Evolutionary conservation across 1,284 basidiomycete genomes (phyloP).

Genomic region (Mycosarcoma maydis): DNA sequence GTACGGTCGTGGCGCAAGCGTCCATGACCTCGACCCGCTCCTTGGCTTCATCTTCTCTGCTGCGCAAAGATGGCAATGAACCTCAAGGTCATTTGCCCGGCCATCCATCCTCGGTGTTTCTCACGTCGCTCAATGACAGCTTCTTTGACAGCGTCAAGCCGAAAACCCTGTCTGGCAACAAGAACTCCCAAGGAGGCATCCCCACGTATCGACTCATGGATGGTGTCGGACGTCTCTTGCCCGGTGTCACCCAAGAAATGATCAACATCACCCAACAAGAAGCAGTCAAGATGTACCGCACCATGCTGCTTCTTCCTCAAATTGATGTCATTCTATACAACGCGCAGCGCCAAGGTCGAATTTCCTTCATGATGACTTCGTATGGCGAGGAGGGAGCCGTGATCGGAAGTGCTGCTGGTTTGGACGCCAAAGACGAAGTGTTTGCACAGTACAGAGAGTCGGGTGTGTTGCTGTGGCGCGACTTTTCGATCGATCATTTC

Average conservation of each 20-base stretch:
- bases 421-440: conserved; percentile 81
- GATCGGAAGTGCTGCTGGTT: conserved; percentile 86
- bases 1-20: neutral
- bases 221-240: conserved; percentile 47
- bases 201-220: conserved; percentile 60
- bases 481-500: conserved; percentile 70
- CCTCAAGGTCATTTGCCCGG: conserved; percentile 55
- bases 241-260: conserved; percentile 51
- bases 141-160: conserved; percentile 54
- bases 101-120: conserved; percentile 52
- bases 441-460: conserved; percentile 73
- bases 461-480: conserved; percentile 88
- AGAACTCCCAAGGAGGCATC: conserved; percentile 51
- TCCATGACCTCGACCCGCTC: conserved; percentile 1
- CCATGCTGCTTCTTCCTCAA: conserved; percentile 74
- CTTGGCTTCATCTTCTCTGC: conserved; percentile 14
- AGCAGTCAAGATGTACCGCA: conserved; percentile 56
- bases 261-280: conserved; percentile 48
- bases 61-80: conserved; percentile 34
- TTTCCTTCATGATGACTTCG: conserved; percentile 83
- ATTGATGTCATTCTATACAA: conserved; percentile 90
- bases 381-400: conserved; percentile 92
- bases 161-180: conserved; percentile 38
- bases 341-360: conserved; percentile 90
- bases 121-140: conserved; percentile 54